phyloP scores from a whole-genome alignment of 495 filamentous ascomycete genomes.

The Neurospora sp. region DNA sequence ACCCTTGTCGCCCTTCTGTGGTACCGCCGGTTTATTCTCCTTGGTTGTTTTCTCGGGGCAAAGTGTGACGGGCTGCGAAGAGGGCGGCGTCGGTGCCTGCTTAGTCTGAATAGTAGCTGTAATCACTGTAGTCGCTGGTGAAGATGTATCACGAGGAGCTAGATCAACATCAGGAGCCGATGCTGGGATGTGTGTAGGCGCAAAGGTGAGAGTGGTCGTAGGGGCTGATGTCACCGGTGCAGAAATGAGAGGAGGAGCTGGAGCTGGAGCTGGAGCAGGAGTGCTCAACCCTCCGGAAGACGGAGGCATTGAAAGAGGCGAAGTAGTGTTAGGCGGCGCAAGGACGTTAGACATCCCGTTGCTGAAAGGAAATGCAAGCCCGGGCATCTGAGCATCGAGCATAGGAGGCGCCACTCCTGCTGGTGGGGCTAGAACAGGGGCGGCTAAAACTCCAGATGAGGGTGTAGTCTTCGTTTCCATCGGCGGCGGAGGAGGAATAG shows the following conservation, averaged over 20 bases:
- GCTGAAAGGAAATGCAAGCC: slow-evolving; percentile 11
- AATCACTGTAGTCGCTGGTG: slow-evolving; percentile 5
- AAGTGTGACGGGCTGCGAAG: not conserved
- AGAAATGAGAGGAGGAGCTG: not conserved
- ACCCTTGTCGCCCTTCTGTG: not conserved
- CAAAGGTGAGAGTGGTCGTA: not conserved
- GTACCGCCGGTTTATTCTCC: not conserved
- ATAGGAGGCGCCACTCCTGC: slow-evolving; percentile 9
- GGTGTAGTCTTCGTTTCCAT: slow-evolving; percentile 21
- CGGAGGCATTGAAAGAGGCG: slow-evolving; percentile 25
- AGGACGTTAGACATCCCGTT: slow-evolving; percentile 28
- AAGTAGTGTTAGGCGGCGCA: slow-evolving; percentile 33
- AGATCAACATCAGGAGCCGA: not conserved
- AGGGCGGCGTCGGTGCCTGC: slow-evolving; percentile 2
- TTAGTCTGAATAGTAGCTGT: slow-evolving; percentile 1
- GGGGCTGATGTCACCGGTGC: slow-evolving; percentile 3
- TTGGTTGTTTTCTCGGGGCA: not conserved
- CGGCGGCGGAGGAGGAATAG: slow-evolving; percentile 18
- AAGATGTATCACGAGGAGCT: not conserved
- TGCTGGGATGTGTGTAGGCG: not conserved
- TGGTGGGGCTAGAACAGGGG: slow-evolving; percentile 28
- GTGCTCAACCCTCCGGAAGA: not conserved
- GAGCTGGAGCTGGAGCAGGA: not conserved
- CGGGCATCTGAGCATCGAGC: slow-evolving; percentile 15
- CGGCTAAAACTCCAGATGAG: slow-evolving; percentile 31